Evolutionary conservation across 2,329 filamentous ascomycete species (phyloP).

Genomic region (Sporothrix luriei): DNA sequence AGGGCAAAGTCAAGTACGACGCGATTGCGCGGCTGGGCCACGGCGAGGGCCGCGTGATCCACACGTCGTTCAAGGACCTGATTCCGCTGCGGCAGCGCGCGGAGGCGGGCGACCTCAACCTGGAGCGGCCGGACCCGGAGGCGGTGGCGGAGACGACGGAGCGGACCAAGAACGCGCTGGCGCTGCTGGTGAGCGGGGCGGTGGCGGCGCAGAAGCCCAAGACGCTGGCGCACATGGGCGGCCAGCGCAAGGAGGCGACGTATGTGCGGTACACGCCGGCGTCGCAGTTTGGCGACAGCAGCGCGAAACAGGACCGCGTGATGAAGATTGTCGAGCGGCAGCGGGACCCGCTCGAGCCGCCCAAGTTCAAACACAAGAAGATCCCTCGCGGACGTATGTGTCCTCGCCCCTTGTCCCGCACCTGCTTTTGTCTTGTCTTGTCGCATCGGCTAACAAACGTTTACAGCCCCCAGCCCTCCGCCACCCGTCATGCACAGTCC

Average conservation of each 20-base stretch:
- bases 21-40: constrained; percentile 91
- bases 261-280: constrained; percentile 95
- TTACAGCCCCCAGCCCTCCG: constrained; percentile 73
- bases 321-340: constrained; percentile 98
- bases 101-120: constrained; percentile 85
- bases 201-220: constrained; percentile 94
- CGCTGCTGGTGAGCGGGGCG: constrained; percentile 78
- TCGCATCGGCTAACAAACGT: constrained; percentile 14
- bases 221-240: constrained; percentile 71
- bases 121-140: constrained; percentile 82
- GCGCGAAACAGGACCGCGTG: constrained; percentile 87
- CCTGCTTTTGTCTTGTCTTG: not conserved
- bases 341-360: constrained; percentile 92
- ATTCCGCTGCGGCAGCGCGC: constrained; percentile 92
- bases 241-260: constrained; percentile 79
- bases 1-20: constrained; percentile 95
- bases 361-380: constrained; percentile 99
- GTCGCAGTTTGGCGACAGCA: constrained; percentile 90
- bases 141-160: constrained; percentile 82
- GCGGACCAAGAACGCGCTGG: constrained; percentile 83
- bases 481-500: constrained; percentile 95
- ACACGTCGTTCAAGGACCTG: constrained; percentile 94
- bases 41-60: constrained; percentile 78
- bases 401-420: not conserved
- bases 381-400: constrained; percentile 65